A percentile compares a stretch with the other conserved stretches of the same genome.
phyloP scores from a whole-genome alignment of 2,329 filamentous ascomycete species.

The Diaporthe citri region DNA sequence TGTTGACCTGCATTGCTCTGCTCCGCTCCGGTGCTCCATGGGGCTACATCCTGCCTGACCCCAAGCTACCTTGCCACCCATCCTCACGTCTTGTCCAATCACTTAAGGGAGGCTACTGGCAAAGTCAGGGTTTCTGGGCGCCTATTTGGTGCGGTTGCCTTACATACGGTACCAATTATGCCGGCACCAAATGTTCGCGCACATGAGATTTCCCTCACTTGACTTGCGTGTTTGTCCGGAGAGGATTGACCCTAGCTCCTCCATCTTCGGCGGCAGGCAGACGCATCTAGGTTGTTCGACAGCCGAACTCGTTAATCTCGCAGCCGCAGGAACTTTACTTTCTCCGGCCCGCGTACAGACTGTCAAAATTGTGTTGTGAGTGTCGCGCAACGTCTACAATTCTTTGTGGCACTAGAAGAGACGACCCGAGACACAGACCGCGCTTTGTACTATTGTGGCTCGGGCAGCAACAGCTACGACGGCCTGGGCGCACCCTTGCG shows the following conservation, averaged over 20 bases:
- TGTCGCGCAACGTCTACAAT: slow-evolving; percentile 11
- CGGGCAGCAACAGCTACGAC: slow-evolving; percentile 39
- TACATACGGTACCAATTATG: slow-evolving; percentile 29
- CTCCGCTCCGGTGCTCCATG: slow-evolving; percentile 32
- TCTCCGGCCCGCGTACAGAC: slow-evolving; percentile 9
- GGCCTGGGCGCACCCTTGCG: slow-evolving; percentile 29
- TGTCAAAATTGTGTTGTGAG: not conserved
- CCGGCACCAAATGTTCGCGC: slow-evolving; percentile 29
- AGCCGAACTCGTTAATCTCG: not conserved
- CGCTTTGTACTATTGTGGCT: slow-evolving; percentile 33
- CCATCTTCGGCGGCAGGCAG: not conserved
- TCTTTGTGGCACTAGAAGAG: slow-evolving; percentile 26
- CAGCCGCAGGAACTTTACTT: slow-evolving; percentile 12
- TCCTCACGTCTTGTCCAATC: slow-evolving; percentile 32
- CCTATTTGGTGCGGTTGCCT: slow-evolving; percentile 25
- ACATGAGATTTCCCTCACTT: slow-evolving; percentile 39
- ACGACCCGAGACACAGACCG: slow-evolving; percentile 30
- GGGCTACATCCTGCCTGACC: slow-evolving; percentile 25
- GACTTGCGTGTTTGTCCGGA: slow-evolving; percentile 18
- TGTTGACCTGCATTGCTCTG: slow-evolving; percentile 27
- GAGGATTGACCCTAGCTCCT: not conserved
- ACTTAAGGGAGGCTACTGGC: slow-evolving; percentile 31
- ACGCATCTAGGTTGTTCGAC: not conserved
- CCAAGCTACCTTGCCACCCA: slow-evolving; percentile 18
- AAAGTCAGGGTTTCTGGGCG: slow-evolving; percentile 23